A percentile compares a stretch with the other conserved stretches of the same genome.
Conservation (phyloP, 1,139 yeast genomes). For the Diutina neorugosa region DNA sequence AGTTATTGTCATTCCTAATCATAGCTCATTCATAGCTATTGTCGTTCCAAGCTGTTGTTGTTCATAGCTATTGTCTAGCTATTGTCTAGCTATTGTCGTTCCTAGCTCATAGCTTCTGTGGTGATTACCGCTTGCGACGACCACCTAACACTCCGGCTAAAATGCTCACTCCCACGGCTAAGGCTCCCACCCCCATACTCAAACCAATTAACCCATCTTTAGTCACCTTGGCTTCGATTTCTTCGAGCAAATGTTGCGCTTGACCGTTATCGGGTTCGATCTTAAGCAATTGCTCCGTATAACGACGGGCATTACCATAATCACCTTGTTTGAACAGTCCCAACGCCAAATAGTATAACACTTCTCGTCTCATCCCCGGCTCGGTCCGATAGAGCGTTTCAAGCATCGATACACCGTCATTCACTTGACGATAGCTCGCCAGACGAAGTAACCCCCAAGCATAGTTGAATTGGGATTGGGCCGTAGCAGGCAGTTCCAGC, state of each 20-base stretch:
- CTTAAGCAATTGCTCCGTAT: constrained; percentile 62
- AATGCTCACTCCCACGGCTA: constrained; percentile 71
- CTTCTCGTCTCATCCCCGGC: constrained; percentile 78
- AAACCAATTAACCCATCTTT: constrained; percentile 81
- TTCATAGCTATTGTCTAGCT: background rate
- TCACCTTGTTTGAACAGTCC: constrained; percentile 88
- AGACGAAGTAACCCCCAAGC: constrained; percentile 95
- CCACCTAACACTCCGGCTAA: constrained; percentile 43
- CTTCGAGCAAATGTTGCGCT: constrained; percentile 56
- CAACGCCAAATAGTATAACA: constrained; percentile 74
- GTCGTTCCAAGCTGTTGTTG: too few relatives aligned
- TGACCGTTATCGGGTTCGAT: constrained; percentile 82
- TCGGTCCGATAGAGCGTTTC: constrained; percentile 66
- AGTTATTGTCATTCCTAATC: too few relatives aligned
- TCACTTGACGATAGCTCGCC: constrained; percentile 44
- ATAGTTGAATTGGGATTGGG: constrained; percentile 82
- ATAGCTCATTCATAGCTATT: too few relatives aligned
- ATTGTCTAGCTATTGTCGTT: too few relatives aligned
- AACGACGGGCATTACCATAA: constrained; percentile 73
- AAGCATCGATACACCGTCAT: constrained; percentile 67
- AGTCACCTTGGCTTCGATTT: constrained; percentile 77
- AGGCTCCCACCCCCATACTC: constrained; percentile 73
- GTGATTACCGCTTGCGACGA: background rate
- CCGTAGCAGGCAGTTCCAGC: constrained; percentile 71
- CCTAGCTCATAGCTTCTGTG: too few relatives aligned